Evolutionary conservation across 1,139 yeast genomes (phyloP).

Genomic region (Martiniozyma asiatica): DNA sequence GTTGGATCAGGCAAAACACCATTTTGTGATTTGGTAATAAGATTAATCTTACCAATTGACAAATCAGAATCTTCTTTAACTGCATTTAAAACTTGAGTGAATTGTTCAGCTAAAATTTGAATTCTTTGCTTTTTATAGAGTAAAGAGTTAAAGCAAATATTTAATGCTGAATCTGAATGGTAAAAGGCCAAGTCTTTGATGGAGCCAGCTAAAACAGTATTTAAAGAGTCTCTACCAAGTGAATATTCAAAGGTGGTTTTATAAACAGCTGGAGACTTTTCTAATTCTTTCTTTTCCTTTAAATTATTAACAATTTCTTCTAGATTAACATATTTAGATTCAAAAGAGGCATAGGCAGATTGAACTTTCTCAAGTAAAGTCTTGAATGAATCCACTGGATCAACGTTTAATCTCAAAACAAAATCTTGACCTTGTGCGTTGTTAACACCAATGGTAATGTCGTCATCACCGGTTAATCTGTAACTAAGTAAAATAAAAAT

Average conservation of each 20-base stretch:
- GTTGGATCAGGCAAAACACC: conserved; percentile 77
- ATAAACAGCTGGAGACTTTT: conserved; percentile 52
- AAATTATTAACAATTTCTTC: conserved; percentile 45
- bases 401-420: conserved; percentile 49
- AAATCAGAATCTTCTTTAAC: conserved; percentile 27
- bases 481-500: conserved; percentile 60
- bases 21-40: conserved; percentile 55
- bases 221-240: conserved; percentile 32
- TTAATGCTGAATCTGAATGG: conserved; percentile 22
- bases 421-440: conserved; percentile 26
- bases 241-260: conserved; percentile 48
- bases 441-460: conserved; percentile 71
- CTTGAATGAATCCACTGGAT: conserved; percentile 40
- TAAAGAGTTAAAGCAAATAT: conserved; percentile 61
- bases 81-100: conserved; percentile 36
- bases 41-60: conserved; percentile 47
- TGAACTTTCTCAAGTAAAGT: conserved; percentile 38
- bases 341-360: conserved; percentile 30
- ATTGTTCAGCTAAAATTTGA: conserved; percentile 59
- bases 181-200: conserved; percentile 55
- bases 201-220: conserved; percentile 39
- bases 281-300: conserved; percentile 36
- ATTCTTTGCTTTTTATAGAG: conserved; percentile 65
- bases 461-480: conserved; percentile 89
- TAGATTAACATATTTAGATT: conserved; percentile 34